Evolutionary conservation across 2,329 filamentous ascomycete genomes (phyloP).

Genomic region (Dactylellina haptotyla): DNA sequence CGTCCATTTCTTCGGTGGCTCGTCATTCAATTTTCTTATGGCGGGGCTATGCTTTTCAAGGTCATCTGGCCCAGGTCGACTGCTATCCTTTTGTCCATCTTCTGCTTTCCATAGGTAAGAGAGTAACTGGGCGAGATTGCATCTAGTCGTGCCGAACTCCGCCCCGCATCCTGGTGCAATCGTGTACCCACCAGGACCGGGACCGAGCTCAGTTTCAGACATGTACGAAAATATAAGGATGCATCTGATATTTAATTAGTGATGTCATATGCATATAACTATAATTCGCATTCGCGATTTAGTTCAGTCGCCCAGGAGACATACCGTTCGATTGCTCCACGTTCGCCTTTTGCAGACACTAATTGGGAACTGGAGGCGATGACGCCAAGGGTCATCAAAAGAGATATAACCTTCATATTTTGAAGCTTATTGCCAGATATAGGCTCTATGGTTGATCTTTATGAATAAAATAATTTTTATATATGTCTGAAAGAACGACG

Average conservation of each 20-base stretch:
- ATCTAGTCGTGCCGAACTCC: not conserved
- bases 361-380: not conserved
- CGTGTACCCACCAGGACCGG: not conserved
- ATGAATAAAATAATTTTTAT: too few relatives aligned
- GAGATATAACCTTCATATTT: not conserved
- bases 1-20: not conserved
- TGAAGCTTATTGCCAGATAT: not conserved
- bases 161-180: not conserved
- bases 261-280: not conserved
- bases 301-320: not conserved
- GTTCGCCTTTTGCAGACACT: not conserved
- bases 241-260: not conserved
- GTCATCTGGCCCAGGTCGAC: not conserved
- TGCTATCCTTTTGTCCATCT: not conserved
- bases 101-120: not conserved
- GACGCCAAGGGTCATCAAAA: not conserved
- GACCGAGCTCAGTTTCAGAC: not conserved
- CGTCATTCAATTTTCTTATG: not conserved
- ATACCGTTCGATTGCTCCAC: not conserved
- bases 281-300: too few relatives aligned
- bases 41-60: not conserved
- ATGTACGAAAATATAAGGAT: not conserved
- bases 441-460: not conserved
- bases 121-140: not conserved
- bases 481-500: too few relatives aligned